Evolutionary conservation across 768 basidiomycete genomes (phyloP).

Genomic region (Xerocomus potaroensis): DNA sequence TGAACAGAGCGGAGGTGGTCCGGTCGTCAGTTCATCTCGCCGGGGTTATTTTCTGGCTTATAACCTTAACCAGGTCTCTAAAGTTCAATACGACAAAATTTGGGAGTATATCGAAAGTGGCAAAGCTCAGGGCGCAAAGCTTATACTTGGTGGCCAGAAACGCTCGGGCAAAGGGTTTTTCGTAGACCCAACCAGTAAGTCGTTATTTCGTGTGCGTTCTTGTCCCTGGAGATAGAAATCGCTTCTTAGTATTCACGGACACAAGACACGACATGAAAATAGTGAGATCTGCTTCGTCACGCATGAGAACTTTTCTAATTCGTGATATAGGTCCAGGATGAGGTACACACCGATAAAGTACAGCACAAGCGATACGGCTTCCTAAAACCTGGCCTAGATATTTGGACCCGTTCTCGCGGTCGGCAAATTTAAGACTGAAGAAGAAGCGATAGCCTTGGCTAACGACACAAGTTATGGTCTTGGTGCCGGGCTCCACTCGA

Average conservation of each 20-base stretch:
- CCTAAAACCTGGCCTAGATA: constrained; percentile 48
- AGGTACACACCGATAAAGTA: constrained; percentile 20
- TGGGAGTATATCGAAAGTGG: constrained; percentile 88
- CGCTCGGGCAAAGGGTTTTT: constrained; percentile 76
- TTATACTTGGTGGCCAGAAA: constrained; percentile 77
- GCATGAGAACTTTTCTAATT: constrained; percentile 20
- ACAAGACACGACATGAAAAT: constrained; percentile 81
- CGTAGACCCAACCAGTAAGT: constrained; percentile 86
- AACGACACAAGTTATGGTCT: constrained; percentile 91
- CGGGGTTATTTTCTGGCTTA: constrained; percentile 6
- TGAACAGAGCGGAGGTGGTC: constrained; percentile 70
- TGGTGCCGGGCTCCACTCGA: constrained; percentile 87
- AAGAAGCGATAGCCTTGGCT: constrained; percentile 78
- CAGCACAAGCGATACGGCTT: constrained; percentile 5
- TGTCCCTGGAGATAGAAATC: constrained; percentile 4
- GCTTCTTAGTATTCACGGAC: constrained; percentile 68
- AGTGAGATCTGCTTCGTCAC: constrained; percentile 40
- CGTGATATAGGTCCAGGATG: constrained; percentile 26
- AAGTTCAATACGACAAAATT: constrained; percentile 79
- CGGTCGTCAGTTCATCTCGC: constrained; percentile 56
- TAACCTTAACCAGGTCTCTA: constrained; percentile 57
- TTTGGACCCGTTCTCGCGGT: constrained; percentile 92
- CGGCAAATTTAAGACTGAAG: constrained; percentile 80
- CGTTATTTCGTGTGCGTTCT: constrained; percentile 8
- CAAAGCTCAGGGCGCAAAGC: constrained; percentile 76